phyloP scores from a whole-genome alignment of 1,139 yeast species.

The Pichia sp. region DNA sequence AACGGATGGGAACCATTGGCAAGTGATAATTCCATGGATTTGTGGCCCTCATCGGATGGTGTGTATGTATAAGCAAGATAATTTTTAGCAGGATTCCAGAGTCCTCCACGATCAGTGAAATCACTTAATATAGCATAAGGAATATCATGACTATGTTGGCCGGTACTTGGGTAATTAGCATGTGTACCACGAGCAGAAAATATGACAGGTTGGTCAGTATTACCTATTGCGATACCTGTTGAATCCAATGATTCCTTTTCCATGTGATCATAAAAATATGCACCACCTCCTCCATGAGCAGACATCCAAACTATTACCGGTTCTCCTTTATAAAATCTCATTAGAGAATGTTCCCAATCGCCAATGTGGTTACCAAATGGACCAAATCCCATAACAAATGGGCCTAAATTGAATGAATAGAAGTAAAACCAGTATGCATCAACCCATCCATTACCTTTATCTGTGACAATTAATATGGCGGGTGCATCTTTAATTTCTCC shows the following conservation, averaged over 20 bases:
- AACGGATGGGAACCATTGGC: slow-evolving; percentile 47
- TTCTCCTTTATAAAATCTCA: slow-evolving; percentile 74
- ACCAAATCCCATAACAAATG: slow-evolving; percentile 96
- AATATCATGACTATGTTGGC: slow-evolving; percentile 93
- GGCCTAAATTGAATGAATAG: slow-evolving; percentile 92
- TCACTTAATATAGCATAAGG: slow-evolving; percentile 91
- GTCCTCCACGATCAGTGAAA: slow-evolving; percentile 90
- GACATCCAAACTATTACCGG: slow-evolving; percentile 98
- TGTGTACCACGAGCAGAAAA: slow-evolving; percentile 96
- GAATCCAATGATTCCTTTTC: slow-evolving; percentile 38
- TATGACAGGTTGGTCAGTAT: slow-evolving; percentile 57
- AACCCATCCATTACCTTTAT: slow-evolving; percentile 89
- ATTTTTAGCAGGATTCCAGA: slow-evolving; percentile 91
- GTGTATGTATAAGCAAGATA: slow-evolving; percentile 79
- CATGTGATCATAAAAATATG: slow-evolving; percentile 70
- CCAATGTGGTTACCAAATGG: slow-evolving; percentile 98
- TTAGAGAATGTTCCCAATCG: slow-evolving; percentile 96
- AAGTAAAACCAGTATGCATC: slow-evolving; percentile 98
- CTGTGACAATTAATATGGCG: slow-evolving; percentile 77
- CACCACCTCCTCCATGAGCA: slow-evolving; percentile 98
- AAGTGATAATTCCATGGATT: slow-evolving; percentile 34
- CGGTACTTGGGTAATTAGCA: slow-evolving; percentile 95
- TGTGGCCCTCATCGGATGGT: slow-evolving; percentile 36
- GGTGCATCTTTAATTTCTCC: slow-evolving; percentile 79
- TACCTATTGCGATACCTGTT: slow-evolving; percentile 16